phyloP scores from a whole-genome alignment of 2,329 filamentous ascomycete genomes.

The Diaporthe sp. region DNA sequence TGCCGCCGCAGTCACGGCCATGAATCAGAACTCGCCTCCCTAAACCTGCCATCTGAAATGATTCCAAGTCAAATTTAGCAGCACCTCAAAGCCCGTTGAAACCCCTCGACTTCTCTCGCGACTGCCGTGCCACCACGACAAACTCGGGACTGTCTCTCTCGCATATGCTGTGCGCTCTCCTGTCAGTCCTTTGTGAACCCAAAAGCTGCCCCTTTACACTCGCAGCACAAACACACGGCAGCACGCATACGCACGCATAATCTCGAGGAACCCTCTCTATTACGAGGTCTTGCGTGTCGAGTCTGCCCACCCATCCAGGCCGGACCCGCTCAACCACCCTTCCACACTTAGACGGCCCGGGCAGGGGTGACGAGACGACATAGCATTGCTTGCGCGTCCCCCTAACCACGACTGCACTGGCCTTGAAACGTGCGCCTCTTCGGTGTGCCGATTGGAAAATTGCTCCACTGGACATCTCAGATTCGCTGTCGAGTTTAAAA shows the following conservation, averaged over 20 bases:
- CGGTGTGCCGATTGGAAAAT: conserved; percentile 4
- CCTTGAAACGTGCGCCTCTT: conserved; percentile 27
- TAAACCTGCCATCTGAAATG: conserved; percentile 21
- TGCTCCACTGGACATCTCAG: not conserved
- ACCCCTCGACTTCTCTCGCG: not conserved
- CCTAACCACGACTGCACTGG: conserved; percentile 14
- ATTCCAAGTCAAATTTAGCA: conserved; percentile 29
- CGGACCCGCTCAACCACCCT: not conserved
- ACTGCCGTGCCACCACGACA: not conserved
- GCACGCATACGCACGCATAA: not conserved
- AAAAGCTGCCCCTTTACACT: not conserved
- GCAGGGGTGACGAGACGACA: conserved; percentile 23
- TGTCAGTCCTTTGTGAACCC: conserved; percentile 1
- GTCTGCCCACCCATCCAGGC: not conserved
- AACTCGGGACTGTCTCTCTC: not conserved
- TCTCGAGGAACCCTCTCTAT: not conserved
- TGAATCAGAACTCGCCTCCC: conserved; percentile 26
- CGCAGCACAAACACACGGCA: not conserved
- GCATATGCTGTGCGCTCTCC: not conserved
- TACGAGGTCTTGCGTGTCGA: conserved; percentile 7
- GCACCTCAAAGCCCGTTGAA: conserved; percentile 1
- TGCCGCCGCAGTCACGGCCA: not conserved
- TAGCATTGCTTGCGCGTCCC: conserved; percentile 32
- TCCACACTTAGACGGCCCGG: conserved; percentile 7
- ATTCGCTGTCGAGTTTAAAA: not conserved